A percentile compares a stretch with the other conserved stretches of the same genome.
Evolutionary conservation across 345 rosid species (phyloP).

Genomic region (Populus deltoides): DNA sequence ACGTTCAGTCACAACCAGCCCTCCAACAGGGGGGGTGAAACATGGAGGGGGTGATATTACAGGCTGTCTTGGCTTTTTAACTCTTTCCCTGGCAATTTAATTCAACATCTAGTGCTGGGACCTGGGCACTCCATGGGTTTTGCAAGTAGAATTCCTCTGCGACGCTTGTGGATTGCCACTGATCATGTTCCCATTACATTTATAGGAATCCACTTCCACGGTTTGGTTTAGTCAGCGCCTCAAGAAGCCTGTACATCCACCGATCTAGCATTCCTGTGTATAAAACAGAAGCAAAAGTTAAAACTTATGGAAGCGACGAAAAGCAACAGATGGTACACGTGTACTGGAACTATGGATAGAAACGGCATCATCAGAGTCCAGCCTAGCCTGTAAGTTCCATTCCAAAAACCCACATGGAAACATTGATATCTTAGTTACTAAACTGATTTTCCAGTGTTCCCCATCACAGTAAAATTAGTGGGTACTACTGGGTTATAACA

Average conservation of each 20-base stretch:
- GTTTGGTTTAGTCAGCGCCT: conserved; percentile 54
- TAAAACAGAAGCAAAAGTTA: background rate
- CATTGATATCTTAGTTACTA: background rate
- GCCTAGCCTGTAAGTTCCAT: background rate
- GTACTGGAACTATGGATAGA: background rate
- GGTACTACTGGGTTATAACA: background rate
- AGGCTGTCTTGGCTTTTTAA: background rate
- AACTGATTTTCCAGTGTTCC: background rate
- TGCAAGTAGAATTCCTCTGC: background rate
- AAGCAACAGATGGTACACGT: background rate
- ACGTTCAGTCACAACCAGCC: background rate
- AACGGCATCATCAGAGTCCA: background rate
- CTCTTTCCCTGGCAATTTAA: background rate
- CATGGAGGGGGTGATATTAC: background rate
- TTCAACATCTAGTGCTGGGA: background rate
- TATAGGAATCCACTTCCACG: conserved; percentile 19
- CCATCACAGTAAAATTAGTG: too few relatives aligned
- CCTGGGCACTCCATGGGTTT: background rate
- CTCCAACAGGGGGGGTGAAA: background rate
- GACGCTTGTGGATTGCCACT: too few relatives aligned
- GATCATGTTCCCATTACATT: background rate
- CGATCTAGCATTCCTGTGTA: conserved; percentile 90
- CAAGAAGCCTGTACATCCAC: conserved; percentile 86
- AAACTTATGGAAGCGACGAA: background rate
- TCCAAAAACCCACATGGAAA: background rate